Evolutionary conservation across 148 eudicot genomes (phyloP).

Genomic region (Persicaria maculosa): DNA sequence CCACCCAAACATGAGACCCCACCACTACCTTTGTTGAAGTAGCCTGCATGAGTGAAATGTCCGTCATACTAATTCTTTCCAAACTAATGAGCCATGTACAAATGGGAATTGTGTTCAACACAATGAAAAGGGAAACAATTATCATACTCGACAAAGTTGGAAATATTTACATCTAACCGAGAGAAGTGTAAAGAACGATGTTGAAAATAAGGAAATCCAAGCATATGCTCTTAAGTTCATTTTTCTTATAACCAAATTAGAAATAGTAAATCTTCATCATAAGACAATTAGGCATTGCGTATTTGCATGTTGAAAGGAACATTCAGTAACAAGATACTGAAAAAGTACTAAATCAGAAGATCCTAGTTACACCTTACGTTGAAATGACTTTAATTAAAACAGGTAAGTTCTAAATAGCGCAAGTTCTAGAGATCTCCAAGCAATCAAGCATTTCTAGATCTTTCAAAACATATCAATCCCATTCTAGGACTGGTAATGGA

Average conservation of each 20-base stretch:
- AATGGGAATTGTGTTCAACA: neutral
- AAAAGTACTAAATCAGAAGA: neutral
- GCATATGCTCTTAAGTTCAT: neutral
- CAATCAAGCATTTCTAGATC: neutral
- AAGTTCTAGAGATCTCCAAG: neutral
- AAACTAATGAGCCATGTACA: neutral
- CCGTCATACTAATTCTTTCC: neutral
- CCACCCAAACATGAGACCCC: constrained; percentile 95
- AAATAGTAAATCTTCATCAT: neutral
- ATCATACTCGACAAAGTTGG: neutral
- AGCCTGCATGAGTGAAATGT: neutral
- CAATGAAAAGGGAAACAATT: neutral
- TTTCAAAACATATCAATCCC: neutral
- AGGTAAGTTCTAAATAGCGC: no score
- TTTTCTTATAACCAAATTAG: neutral
- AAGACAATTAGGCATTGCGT: neutral
- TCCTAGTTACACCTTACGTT: neutral
- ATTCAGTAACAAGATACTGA: neutral
- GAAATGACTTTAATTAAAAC: no score
- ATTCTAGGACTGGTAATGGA: neutral
- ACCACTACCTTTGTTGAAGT: constrained; percentile 29
- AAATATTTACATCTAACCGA: neutral
- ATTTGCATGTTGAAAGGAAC: neutral
- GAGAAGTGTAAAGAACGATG: neutral
- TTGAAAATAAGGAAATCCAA: neutral